Evolutionary conservation across 108 stramenopile genomes (phyloP).

Genomic region (Seminavis robusta): DNA sequence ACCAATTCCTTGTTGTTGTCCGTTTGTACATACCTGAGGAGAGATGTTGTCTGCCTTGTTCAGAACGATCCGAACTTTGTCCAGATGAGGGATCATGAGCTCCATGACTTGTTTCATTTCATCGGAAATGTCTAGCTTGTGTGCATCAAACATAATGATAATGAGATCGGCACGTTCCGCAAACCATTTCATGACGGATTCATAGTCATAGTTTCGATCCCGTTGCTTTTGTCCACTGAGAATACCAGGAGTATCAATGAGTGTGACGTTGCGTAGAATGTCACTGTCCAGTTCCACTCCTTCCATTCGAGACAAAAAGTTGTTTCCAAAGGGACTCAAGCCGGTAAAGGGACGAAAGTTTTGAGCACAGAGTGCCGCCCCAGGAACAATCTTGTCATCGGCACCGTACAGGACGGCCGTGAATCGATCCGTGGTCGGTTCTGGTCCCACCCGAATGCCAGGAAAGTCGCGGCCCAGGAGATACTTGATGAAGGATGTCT

Average conservation of each 20-base stretch:
- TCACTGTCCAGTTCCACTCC: constrained; percentile 81
- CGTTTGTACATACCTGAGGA: constrained; percentile 59
- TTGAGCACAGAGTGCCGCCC: constrained; percentile 91
- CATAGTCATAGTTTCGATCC: constrained; percentile 91
- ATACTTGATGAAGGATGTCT: constrained; percentile 91
- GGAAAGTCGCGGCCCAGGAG: constrained; percentile 93
- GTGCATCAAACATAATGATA: constrained; percentile 97
- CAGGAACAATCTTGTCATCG: constrained; percentile 83
- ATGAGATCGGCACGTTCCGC: constrained; percentile 97
- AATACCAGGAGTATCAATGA: constrained; percentile 99
- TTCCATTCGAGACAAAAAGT: constrained; percentile 92
- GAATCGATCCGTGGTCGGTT: constrained; percentile 91
- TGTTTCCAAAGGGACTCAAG: constrained; percentile 94
- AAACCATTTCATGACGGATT: constrained; percentile 96
- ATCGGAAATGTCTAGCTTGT: constrained; percentile 97
- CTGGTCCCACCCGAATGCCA: constrained; percentile 95
- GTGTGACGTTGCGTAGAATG: constrained; percentile 86
- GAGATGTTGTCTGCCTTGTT: constrained; percentile 95
- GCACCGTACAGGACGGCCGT: constrained; percentile 80
- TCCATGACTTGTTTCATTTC: constrained; percentile 90
- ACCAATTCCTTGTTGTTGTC: too few species aligned
- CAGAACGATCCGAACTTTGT: constrained; percentile 93
- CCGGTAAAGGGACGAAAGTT: constrained; percentile 92
- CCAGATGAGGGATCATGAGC: constrained; percentile 80
- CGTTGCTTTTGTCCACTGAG: constrained; percentile 98